Evolutionary conservation across 2,329 filamentous ascomycete species (phyloP), one percentile per base, ranked within the genome.

Genomic region (Beauveria scarabaeidicola): DNA sequence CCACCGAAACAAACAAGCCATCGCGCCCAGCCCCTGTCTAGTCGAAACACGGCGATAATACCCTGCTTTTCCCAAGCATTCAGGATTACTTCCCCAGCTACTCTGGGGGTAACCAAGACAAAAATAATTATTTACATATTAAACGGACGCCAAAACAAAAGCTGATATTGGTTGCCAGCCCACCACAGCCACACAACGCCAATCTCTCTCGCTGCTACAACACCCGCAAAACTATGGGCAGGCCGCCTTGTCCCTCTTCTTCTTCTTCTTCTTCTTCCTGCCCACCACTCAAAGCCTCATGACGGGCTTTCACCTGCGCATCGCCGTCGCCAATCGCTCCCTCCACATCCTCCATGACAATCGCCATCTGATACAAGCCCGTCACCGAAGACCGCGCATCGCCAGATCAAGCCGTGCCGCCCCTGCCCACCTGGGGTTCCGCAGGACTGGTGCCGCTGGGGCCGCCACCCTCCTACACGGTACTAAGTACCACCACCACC

Each of bases 261-360:
- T 52, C 40, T 17, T 59, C 48, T 8, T 52, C 40, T 17, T 59
- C 48, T 23, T 52, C 29, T 25, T 44, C 23, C 27, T 25, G 47
- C n/a, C 40, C 21, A 32, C 36, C 56, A 32, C 51, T 38, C 29
- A 44, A 48, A 40, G 43, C 64, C 69, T 68, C 75, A 81, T 81
- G 79, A 78, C 74, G 67, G 72, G 70, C 66, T 75, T 74, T 67
- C 73, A 79, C 62, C 68, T 80, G 61, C 72, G 73, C 69, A 71
- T 78, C 64, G 81, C 78, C 69, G 74, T 75, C 68, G 69, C 74
- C 65, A 75, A 77, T 69, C 73, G 75, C 66, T 75, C 75, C 66
- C 72, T 71, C 70, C 66, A 73, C 69, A 71, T 79, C 68, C 71
- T 77, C 64, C 68, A 78, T 72, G 74, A 79, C 64, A 71, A 74